Evolutionary conservation across 495 filamentous ascomycete species (phyloP), one percentile per base, ranked within the genome.

Genomic region (Chaetomium tenue): DNA sequence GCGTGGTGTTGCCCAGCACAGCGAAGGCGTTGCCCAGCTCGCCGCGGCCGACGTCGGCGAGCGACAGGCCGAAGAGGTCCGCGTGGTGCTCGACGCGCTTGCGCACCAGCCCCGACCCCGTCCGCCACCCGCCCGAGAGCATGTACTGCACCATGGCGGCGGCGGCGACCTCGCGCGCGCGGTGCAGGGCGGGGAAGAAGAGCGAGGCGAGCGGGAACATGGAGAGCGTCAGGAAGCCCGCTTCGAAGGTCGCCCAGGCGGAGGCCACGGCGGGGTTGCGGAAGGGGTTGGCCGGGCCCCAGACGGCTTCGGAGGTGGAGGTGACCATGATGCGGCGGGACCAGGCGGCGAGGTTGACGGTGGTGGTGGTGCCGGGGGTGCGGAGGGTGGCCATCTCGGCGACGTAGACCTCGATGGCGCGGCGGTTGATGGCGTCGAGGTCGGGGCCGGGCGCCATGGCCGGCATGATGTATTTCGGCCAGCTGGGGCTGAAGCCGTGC

Each of bases 11-110:
- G 3, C 64, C 71, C 3, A 73, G 46, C 40, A 58, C 55, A 12
- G 55, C 55, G 23, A 58, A 58, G 13, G 55, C 25, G 55, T 58
- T 58, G 39, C 55, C 55, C 5, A 72, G 55, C 52, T 76, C 71
- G 65, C 70, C 44, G 55, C 71, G 60, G 5, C 61, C 73, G 20
- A 74, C 50, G 23, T 74, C 71, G 37, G 67, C 63, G 16, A 50
- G 0, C 30, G 48, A 48, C 5, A 71, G 52, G 15, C 58, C 59
- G n/a, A 66, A 70, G 1, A 58, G 33, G 57, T 37, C 18, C 25
- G 18, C 25, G 47, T 72, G 63, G 48, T 74, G 71, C 47, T 69
- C 64, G 33, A 50, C 54, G 37, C 69, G 68, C 37, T 56, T 65
- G 15, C 28, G 47, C 11, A 72, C 70, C 6, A 70, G 65, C 2